Evolutionary conservation across 208 protist species (phyloP).

Genomic region (Acanthamoeba culbertsoni): DNA sequence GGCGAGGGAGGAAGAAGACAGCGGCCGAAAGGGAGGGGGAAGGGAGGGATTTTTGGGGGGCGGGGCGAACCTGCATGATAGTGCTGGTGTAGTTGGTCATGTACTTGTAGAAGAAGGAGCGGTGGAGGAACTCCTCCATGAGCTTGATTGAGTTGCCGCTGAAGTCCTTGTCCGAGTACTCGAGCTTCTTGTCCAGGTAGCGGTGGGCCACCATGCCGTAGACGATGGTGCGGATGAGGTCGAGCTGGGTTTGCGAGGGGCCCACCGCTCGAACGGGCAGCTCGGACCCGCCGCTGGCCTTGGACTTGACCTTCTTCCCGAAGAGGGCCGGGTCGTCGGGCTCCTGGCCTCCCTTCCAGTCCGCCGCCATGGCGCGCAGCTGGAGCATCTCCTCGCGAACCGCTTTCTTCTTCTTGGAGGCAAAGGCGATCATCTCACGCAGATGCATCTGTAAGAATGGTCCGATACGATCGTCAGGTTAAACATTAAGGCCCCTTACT

Average conservation of each 20-base stretch:
- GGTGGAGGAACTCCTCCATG: conserved; percentile 67
- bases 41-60: too few relatives aligned
- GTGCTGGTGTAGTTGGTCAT: conserved; percentile 66
- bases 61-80: not conserved
- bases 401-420: conserved; percentile 62
- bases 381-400: conserved; percentile 67
- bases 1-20: too few relatives aligned
- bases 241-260: conserved; percentile 68
- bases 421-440: conserved; percentile 60
- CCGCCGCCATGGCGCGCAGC: conserved; percentile 68
- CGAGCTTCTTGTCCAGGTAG: conserved; percentile 33
- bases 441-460: conserved; percentile 9
- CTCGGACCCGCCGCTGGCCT: not conserved
- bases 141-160: not conserved
- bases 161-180: conserved; percentile 75
- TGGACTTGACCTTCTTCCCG: conserved; percentile 71
- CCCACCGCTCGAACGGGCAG: conserved; percentile 62
- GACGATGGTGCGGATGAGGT: conserved; percentile 66
- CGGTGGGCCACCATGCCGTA: conserved; percentile 57
- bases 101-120: conserved; percentile 74
- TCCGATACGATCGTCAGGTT: too few relatives aligned
- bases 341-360: conserved; percentile 74
- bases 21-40: too few relatives aligned
- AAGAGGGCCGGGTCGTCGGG: conserved; percentile 64
- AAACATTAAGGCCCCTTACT: too few relatives aligned